Evolutionary conservation across 164 flowering plant species (phyloP).

Genomic region (Sedum album): DNA sequence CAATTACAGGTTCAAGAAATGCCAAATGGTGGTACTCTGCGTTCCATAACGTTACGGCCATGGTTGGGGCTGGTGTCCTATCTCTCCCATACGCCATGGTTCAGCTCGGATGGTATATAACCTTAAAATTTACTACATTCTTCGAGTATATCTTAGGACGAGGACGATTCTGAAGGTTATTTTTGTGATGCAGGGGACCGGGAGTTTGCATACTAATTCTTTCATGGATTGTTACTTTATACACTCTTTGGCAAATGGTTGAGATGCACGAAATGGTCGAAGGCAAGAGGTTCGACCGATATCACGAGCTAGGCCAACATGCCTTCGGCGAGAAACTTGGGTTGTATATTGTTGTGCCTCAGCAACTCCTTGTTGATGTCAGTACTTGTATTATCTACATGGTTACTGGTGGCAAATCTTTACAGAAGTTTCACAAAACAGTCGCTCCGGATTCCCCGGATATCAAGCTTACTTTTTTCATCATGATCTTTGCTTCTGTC

Average conservation of each 20-base stretch:
- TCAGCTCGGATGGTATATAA: constrained; percentile 42
- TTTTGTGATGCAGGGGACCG: constrained; percentile 36
- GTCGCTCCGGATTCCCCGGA: constrained; percentile 13
- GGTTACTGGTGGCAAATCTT: too few species aligned
- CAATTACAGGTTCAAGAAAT: too few species aligned
- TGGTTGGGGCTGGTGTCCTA: constrained; percentile 64
- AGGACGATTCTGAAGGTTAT: background rate
- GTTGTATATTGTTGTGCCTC: too few species aligned
- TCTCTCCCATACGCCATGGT: constrained; percentile 54
- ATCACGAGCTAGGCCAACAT: too few species aligned
- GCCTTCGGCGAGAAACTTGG: too few species aligned
- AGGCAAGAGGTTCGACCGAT: constrained; percentile 43
- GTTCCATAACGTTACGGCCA: too few species aligned
- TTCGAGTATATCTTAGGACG: background rate
- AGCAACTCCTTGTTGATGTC: constrained; percentile 41
- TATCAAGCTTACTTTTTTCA: constrained; percentile 32
- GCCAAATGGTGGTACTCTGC: too few species aligned
- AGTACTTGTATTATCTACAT: too few species aligned
- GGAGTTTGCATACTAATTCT: constrained; percentile 33
- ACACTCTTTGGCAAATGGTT: constrained; percentile 62
- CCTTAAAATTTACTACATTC: background rate
- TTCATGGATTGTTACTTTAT: constrained; percentile 43
- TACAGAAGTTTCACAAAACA: constrained; percentile 29
- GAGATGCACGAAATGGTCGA: constrained; percentile 60
- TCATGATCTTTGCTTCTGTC: too few species aligned